A percentile compares a stretch with the other conserved stretches of the same genome.
Evolutionary conservation across 2,329 filamentous ascomycete species (phyloP).

Genomic region (Penicillium sp.): DNA sequence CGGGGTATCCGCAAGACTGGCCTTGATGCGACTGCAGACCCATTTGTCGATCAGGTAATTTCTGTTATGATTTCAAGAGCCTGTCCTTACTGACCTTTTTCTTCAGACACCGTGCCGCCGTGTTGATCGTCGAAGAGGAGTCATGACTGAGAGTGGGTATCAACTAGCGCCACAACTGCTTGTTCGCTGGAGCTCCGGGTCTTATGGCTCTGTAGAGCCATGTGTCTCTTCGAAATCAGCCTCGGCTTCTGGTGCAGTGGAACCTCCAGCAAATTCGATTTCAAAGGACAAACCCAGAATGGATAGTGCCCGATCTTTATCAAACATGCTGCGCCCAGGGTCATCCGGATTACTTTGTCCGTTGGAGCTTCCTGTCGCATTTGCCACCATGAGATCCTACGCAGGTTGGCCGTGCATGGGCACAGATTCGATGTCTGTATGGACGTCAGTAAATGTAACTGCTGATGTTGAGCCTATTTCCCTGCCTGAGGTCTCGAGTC

Average conservation of each 20-base stretch:
- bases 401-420: slow-evolving; percentile 11
- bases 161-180: slow-evolving; percentile 6
- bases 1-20: neutral
- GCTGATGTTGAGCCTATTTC: slow-evolving; percentile 20
- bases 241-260: neutral
- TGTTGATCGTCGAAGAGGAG: neutral
- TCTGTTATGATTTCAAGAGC: neutral
- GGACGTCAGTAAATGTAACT: slow-evolving; percentile 21
- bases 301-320: neutral
- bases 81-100: slow-evolving; percentile 3
- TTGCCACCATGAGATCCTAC: slow-evolving; percentile 15
- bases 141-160: neutral
- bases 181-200: slow-evolving; percentile 22
- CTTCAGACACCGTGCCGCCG: slow-evolving; percentile 3
- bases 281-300: neutral
- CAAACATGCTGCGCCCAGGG: neutral
- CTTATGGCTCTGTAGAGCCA: slow-evolving; percentile 9
- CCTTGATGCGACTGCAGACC: slow-evolving; percentile 4
- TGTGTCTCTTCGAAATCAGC: slow-evolving; percentile 1
- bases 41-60: slow-evolving; percentile 15
- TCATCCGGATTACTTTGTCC: slow-evolving; percentile 8
- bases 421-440: slow-evolving; percentile 12
- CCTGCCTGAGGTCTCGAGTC: slow-evolving; percentile 10
- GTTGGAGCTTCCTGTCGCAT: slow-evolving; percentile 17
- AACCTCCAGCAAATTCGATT: neutral